These are phyloP conservation scores for Areca catechu DNA, from an alignment of 176 grass and related monocot species.

Conservation along the genomic window DNA sequence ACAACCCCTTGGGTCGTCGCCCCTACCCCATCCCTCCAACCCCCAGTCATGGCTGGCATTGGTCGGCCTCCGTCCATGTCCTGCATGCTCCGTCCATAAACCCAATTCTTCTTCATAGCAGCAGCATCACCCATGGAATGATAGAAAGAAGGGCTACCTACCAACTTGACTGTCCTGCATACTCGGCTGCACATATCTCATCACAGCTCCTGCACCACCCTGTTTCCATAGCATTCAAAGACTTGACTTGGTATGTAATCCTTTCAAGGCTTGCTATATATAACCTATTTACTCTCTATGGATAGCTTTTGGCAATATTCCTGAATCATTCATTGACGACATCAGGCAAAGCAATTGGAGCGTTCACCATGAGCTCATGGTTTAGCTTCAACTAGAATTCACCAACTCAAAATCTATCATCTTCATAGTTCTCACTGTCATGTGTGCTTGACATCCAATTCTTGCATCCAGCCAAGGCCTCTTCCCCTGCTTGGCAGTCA, in stretches of 20 bases:
- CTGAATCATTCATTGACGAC: background rate
- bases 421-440: conserved; percentile 1
- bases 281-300: no score
- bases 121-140: conserved; percentile 1
- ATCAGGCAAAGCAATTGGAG: background rate
- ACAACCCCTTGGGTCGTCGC: no score
- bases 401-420: background rate
- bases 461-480: background rate
- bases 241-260: background rate
- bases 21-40: no score
- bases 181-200: background rate
- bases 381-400: conserved; percentile 15
- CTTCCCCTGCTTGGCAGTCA: conserved; percentile 7
- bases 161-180: background rate
- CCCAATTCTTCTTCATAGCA: conserved; percentile 7
- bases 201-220: background rate
- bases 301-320: background rate
- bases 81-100: background rate
- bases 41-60: no score
- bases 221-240: background rate
- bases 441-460: conserved; percentile 2
- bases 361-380: conserved; percentile 16
- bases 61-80: no score
- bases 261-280: background rate
- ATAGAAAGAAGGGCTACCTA: conserved; percentile 8